Percentiles rank a stretch among this genome's conserved stretches.
Conservation (phyloP, 345 rosid species). For the Conringia planisiliqua region DNA sequence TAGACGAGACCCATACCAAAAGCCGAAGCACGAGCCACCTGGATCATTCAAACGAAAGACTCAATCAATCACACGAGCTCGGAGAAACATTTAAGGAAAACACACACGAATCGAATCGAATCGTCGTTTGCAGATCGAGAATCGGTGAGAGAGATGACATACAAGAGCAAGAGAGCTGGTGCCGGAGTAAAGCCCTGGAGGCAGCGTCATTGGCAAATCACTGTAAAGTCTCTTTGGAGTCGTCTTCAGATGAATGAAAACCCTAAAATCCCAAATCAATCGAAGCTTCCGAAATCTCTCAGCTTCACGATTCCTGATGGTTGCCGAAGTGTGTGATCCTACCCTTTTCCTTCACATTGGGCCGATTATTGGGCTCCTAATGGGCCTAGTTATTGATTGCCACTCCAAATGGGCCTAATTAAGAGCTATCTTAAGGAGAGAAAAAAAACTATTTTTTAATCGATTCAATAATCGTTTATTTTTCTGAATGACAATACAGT, state of each 20-base stretch:
- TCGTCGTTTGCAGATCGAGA: not conserved
- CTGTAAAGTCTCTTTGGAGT: not conserved
- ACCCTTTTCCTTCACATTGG: not conserved
- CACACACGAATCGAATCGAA: not conserved
- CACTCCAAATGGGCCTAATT: not conserved
- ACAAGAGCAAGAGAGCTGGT: conserved; percentile 84
- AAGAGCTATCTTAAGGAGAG: not conserved
- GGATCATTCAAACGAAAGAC: not conserved
- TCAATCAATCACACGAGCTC: conserved; percentile 2
- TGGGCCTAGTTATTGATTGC: conserved; percentile 8
- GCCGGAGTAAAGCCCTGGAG: conserved; percentile 87
- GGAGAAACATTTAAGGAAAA: too few species aligned
- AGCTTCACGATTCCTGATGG: not conserved
- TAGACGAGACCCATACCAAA: conserved; percentile 67
- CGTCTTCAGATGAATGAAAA: not conserved
- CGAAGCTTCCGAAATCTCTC: conserved; percentile 17
- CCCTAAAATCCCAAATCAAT: conserved; percentile 26
- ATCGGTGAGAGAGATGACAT: not conserved
- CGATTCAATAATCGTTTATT: not conserved
- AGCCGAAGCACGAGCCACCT: conserved; percentile 95
- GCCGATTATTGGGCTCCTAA: not conserved
- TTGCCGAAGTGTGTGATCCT: not conserved
- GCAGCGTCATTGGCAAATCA: conserved; percentile 54
- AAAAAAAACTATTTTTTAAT: not conserved
- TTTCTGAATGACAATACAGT: not conserved